Percentiles rank a stretch among this genome's conserved stretches.
phyloP scores from a whole-genome alignment of 2,329 filamentous ascomycete genomes.

The Ascochyta lentis region DNA sequence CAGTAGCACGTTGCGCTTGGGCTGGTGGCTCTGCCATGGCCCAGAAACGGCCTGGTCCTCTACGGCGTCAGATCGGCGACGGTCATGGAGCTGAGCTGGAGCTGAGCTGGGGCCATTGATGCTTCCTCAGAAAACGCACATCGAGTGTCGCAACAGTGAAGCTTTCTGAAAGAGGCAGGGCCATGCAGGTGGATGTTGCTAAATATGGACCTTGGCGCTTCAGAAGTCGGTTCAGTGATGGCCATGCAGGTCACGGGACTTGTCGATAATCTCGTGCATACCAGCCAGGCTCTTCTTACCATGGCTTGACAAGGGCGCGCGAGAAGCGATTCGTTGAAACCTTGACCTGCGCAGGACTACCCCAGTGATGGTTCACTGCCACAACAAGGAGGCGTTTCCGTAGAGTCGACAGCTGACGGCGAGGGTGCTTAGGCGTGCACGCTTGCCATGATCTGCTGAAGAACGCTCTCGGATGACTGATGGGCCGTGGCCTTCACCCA shows the following conservation, averaged over 20 bases:
- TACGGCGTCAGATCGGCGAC: neutral
- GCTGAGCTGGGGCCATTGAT: neutral
- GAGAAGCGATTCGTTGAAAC: neutral
- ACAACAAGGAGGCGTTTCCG: neutral
- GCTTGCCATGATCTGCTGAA: neutral
- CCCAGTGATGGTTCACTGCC: neutral
- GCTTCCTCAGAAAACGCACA: neutral
- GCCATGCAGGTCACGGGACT: neutral
- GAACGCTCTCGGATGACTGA: too few species aligned
- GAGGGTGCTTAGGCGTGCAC: neutral
- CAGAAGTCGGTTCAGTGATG: neutral
- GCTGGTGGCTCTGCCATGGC: neutral
- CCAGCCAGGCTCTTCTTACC: neutral
- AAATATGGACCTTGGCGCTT: conserved; percentile 5
- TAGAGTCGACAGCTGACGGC: neutral
- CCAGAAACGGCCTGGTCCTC: neutral
- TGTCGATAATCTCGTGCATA: neutral
- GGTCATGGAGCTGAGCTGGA: neutral
- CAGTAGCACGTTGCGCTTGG: neutral
- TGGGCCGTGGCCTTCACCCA: too few species aligned
- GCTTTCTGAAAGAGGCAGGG: neutral
- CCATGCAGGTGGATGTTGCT: conserved; percentile 4
- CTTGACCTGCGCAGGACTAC: neutral
- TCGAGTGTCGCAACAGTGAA: neutral
- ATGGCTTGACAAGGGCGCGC: neutral